Evolutionary conservation across 768 basidiomycete species (phyloP).

Genomic region (Goffeauzyma gilvescens): DNA sequence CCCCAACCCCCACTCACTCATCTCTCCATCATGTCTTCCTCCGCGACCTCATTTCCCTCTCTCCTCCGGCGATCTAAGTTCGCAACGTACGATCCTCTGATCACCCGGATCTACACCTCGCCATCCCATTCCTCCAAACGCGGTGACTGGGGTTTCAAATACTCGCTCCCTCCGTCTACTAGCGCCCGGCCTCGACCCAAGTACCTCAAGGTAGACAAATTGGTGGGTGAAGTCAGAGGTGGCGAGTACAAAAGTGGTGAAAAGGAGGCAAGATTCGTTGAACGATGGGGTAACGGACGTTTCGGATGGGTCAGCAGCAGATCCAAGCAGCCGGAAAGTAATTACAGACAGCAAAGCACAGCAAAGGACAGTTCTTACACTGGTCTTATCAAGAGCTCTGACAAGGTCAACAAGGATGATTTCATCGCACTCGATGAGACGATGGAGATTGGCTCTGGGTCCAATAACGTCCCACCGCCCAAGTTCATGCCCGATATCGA

Average conservation of each 20-base stretch:
- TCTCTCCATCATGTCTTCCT: constrained; percentile 13
- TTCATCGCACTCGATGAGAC: too few species aligned
- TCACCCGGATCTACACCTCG: constrained; percentile 29
- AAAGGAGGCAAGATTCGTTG: constrained; percentile 24
- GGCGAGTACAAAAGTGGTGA: constrained; percentile 27
- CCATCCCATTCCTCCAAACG: constrained; percentile 17
- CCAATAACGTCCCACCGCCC: too few species aligned
- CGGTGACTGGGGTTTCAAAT: constrained; percentile 29
- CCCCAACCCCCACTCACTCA: neutral
- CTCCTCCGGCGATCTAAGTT: constrained; percentile 24
- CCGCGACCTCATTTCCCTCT: constrained; percentile 22
- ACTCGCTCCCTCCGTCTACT: constrained; percentile 13
- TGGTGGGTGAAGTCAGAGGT: constrained; percentile 20
- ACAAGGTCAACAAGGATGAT: too few species aligned
- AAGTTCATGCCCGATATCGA: constrained; percentile 20
- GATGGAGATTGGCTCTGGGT: too few species aligned
- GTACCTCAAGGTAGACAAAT: constrained; percentile 21
- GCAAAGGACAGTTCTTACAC: too few species aligned
- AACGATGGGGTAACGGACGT: constrained; percentile 22
- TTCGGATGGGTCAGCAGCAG: constrained; percentile 15
- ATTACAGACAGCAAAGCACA: too few species aligned
- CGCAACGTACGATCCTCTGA: constrained; percentile 25
- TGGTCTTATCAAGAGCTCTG: too few species aligned
- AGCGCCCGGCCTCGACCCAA: constrained; percentile 12
- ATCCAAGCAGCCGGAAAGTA: neutral